phyloP scores from a whole-genome alignment of 2,329 filamentous ascomycete genomes.

The Amauroascus verrucosus region DNA sequence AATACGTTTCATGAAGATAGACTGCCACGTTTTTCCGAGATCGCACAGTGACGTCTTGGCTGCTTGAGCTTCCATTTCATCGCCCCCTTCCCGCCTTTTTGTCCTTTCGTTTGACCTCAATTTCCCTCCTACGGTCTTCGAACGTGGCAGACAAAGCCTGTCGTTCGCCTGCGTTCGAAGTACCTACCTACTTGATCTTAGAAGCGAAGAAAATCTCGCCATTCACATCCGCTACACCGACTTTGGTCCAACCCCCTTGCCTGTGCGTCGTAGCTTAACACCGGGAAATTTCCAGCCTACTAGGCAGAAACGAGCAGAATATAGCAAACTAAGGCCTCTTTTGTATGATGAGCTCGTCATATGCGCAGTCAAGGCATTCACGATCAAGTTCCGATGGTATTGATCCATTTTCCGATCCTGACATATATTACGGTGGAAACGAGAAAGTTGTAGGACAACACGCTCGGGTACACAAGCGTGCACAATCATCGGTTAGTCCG shows the following conservation, averaged over 20 bases:
- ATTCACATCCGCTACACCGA: not conserved
- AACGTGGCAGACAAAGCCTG: not conserved
- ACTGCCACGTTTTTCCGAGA: too few relatives aligned
- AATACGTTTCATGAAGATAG: too few relatives aligned
- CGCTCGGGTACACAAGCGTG: constrained; percentile 10
- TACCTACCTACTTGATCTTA: too few relatives aligned
- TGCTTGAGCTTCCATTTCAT: not conserved
- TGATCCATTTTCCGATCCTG: constrained; percentile 49
- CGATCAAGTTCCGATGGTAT: constrained; percentile 34
- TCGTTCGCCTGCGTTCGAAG: not conserved
- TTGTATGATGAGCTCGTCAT: constrained; percentile 13
- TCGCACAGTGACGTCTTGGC: not conserved
- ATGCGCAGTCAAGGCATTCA: constrained; percentile 6
- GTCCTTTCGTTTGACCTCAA: not conserved
- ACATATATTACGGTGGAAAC: constrained; percentile 50
- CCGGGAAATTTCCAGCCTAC: not conserved
- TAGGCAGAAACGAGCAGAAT: not conserved
- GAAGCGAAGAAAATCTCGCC: too few relatives aligned
- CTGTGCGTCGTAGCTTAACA: not conserved
- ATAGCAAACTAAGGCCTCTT: not conserved
- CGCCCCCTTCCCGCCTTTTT: too few relatives aligned
- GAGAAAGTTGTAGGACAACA: constrained; percentile 28
- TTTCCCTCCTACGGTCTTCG: not conserved
- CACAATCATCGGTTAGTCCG: constrained; percentile 14
- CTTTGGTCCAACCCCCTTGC: not conserved